Base-by-base conservation (phyloP, 2,329 filamentous ascomycete species). In the Ciborinia camelliae region DNA sequence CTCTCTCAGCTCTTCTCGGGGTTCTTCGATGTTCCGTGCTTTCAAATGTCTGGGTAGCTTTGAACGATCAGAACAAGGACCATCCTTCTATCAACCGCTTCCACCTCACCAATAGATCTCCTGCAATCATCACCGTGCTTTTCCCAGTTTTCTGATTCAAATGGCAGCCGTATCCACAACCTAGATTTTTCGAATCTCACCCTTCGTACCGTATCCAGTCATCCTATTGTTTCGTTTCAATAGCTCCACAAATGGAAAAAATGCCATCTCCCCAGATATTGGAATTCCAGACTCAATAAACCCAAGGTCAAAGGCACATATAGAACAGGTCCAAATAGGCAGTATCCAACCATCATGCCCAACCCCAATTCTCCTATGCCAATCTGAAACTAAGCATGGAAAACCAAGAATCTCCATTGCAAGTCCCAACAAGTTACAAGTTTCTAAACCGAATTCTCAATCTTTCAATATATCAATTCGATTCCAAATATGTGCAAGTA, bases 1-100 rank as follows among this genome's bases (percentile, higher is more conserved):
- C 10, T 18, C 39, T 9, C 51, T 54, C 51, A 18, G 32, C n/a
- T 54, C 32, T 57, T 10, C 35, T 47, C 54, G 47, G 18, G 54
- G 55, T 32, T 26, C 28, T 58, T 47, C 55, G 41, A 35, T n/a
- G 28, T 35, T 47, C 55, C 30, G 28, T 26, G 39, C 54, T 57
- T 57, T 58, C 41, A 20, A 58, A 15, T 23, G 14, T 47, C 26
- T 47, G 23, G 41, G n/a, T 47, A 10, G 41, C 28, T 58, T 47
- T 12, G n/a, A 12, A 47, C 1, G 26, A 26, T 7, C 14, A 18
- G 4, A 35, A 35, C 55, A 59, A 35, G 55, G 55, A 35, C 41
- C n/a, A 47, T 59, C 55, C 55, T 26, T 58, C 37, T 18, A n/a
- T 26, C 35, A 41, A 41, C 18, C 37, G 10, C 20, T 35, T 58